Evolutionary conservation across 164 flowering plant species (phyloP), one percentile per base, ranked within the genome.

Genomic region (Euptelea pleiosperma): DNA sequence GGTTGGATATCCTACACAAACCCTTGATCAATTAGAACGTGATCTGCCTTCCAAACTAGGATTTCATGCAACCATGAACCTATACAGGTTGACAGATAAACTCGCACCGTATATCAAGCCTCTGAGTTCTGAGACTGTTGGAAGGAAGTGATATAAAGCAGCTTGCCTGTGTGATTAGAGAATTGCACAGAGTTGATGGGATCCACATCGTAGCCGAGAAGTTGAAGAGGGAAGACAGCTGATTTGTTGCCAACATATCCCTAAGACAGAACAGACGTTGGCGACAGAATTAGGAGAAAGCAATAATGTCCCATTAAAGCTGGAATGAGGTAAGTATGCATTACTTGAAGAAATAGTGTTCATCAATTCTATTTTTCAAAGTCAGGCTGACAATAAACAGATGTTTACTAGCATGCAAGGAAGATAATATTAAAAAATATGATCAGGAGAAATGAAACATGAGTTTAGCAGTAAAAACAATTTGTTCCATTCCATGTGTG

Each of bases 141-240:
- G 70, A 75, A 62, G 68, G 70, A 73, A 77, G 77, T 70, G 54
- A 57, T 70, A 62, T 71, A 79, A 58, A 82, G 79, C 81, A 72
- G 82, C 96, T 91, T 88, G 86, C 98, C 98, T 82, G 99, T 94
- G 78, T 94, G 99, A 65, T 94, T 94, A 61, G 99, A 94, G 80
- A 94, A 94, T 73, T 94, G 99, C 29, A 94, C 99, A 14, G 99
- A 94, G 75, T 90, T 83, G 67, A 94, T 89, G 16, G 96, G 97
- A 73, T 94, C 99, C 55, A 94, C 99, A 75, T 94, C 99, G 62
- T 77, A 91, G 37, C 99, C 99, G 56, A 94, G 77, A 55, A 94
- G 74, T 66, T 94, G 99, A 51, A 94, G 90, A 57, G 99, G 97
- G 69, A 94, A 94, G 51, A 94, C 95, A 55, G 99, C 96, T 58